Evolutionary conservation across 495 filamentous ascomycete species (phyloP).

Genomic region (Xanthoparmelia taractica): DNA sequence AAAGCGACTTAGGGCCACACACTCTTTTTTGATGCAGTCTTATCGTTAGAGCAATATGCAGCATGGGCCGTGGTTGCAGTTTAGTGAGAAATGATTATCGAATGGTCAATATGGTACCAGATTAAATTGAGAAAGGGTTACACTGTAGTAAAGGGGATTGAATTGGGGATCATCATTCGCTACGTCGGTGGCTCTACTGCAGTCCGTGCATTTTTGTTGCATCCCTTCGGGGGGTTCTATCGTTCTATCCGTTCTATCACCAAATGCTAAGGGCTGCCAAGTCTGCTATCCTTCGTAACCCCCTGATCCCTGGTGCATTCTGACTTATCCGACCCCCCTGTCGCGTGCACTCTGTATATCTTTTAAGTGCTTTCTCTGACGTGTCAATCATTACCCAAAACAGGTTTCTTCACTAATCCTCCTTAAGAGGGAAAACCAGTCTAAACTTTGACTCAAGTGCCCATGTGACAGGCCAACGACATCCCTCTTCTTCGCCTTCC

Average conservation of each 20-base stretch:
- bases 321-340: neutral
- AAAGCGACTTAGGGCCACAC: neutral
- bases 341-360: no score
- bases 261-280: no score
- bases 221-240: no score
- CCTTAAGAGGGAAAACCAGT: neutral
- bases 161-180: slow-evolving; percentile 8
- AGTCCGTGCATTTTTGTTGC: neutral
- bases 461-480: neutral
- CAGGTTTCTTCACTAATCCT: neutral
- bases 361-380: no score
- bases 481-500: no score
- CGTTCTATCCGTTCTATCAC: no score
- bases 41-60: slow-evolving; percentile 11
- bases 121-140: no score
- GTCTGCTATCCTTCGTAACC: neutral
- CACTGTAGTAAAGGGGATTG: no score
- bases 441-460: neutral
- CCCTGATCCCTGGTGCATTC: neutral
- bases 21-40: neutral
- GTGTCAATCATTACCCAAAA: slow-evolving; percentile 19
- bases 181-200: slow-evolving; percentile 16
- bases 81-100: neutral
- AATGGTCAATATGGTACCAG: no score
- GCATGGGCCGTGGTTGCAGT: neutral